A percentile compares a stretch with the other conserved stretches of the same genome.
Conservation (phyloP, 2,329 filamentous ascomycete genomes). For the Clonostachys chloroleuca region DNA sequence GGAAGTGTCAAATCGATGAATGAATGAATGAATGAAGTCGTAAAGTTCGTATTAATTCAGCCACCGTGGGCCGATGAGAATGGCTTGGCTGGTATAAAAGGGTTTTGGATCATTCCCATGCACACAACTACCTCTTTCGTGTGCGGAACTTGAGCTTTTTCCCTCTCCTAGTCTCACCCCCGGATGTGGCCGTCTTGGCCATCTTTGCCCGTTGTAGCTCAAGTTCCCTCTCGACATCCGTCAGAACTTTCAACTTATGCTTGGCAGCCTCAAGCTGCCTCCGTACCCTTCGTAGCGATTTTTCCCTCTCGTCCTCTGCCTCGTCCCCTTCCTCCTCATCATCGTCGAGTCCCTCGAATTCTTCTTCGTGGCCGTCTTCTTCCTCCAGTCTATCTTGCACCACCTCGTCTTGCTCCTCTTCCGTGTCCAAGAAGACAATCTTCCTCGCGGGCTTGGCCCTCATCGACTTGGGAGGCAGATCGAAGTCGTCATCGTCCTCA, state of each 20-base stretch:
- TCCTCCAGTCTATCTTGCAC: conserved; percentile 19
- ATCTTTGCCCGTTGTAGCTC: conserved; percentile 58
- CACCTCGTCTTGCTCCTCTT: conserved; percentile 24
- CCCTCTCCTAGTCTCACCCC: conserved; percentile 53
- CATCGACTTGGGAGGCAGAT: conserved; percentile 9
- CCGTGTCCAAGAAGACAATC: conserved; percentile 45
- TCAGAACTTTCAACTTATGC: conserved; percentile 50
- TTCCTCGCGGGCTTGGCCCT: conserved; percentile 31
- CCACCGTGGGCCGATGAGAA: too few species aligned
- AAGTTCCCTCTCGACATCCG: conserved; percentile 51
- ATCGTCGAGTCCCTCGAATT: conserved; percentile 8
- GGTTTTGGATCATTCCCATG: neutral
- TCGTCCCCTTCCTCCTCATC: conserved; percentile 15
- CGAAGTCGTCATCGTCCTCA: conserved; percentile 22
- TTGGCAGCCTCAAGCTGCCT: conserved; percentile 45
- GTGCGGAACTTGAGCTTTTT: conserved; percentile 59
- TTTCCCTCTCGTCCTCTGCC: conserved; percentile 12
- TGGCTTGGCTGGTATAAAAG: too few species aligned
- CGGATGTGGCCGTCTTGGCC: conserved; percentile 60
- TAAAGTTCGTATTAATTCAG: too few species aligned
- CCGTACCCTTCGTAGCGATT: conserved; percentile 37
- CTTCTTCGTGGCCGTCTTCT: conserved; percentile 15
- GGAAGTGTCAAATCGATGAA: too few species aligned
- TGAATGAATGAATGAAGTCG: too few species aligned
- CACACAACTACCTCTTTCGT: conserved; percentile 50